Conservation (phyloP, 192 early-diverging fungal genomes). For the Coemansia guatemalensis region DNA sequence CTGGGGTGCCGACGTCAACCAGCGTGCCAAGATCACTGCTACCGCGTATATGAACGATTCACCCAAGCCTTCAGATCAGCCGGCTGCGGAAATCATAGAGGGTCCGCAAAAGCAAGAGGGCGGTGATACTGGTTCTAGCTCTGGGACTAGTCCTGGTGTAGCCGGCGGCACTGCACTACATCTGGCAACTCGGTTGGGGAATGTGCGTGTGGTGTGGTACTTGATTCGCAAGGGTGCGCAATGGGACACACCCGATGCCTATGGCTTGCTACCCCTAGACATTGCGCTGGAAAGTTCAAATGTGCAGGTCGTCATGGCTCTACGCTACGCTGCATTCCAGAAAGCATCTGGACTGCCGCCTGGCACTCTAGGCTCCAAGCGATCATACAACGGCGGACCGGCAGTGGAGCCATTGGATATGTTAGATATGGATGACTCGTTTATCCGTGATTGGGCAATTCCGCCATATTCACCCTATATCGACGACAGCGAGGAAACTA, state of each 20-base stretch:
- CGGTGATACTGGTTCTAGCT: background rate
- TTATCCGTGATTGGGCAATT: constrained; percentile 50
- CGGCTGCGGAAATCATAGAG: no score
- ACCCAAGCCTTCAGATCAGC: constrained; percentile 4
- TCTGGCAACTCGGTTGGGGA: constrained; percentile 71
- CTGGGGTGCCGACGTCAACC: constrained; percentile 75
- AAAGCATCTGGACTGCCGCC: constrained; percentile 45
- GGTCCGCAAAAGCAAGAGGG: background rate
- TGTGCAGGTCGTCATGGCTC: constrained; percentile 54
- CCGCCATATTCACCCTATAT: constrained; percentile 34
- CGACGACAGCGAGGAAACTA: constrained; percentile 4
- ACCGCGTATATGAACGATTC: constrained; percentile 37
- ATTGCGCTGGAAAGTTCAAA: constrained; percentile 53
- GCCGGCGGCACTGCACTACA: constrained; percentile 70
- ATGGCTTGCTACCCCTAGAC: constrained; percentile 54
- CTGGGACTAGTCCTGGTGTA: constrained; percentile 3
- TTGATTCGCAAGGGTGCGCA: constrained; percentile 74
- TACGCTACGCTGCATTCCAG: constrained; percentile 54
- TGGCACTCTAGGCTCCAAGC: constrained; percentile 30
- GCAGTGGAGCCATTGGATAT: constrained; percentile 41
- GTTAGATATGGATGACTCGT: constrained; percentile 47
- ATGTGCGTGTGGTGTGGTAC: constrained; percentile 63
- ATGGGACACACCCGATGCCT: constrained; percentile 68
- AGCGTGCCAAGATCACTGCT: constrained; percentile 53
- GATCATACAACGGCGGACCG: constrained; percentile 2